Base-by-base conservation (phyloP, 331 rosid species). In the Prunus yedoensis region DNA sequence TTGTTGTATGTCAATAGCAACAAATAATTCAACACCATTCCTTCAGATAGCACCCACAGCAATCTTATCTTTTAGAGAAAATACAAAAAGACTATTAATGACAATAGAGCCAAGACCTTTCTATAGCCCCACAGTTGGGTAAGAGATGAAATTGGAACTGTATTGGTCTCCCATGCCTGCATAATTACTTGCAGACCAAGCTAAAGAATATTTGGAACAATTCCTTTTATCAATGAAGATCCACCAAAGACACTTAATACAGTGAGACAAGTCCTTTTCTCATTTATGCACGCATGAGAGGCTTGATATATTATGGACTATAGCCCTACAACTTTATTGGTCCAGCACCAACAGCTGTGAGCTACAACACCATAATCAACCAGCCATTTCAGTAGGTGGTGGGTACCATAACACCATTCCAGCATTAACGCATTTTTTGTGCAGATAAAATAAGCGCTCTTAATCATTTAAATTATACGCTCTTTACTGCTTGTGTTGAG, bases 11-110 rank as follows among this genome's bases (percentile, higher is more conserved):
- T 4, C 30, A 28, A 28, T 3, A 1, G 35, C 21, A 20, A 12
- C 43, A 72, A 58, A 58, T 15, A 59, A 3, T 23, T 72, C 76
- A 43, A 25, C 45, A n/a, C 75, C 74, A 35, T 53, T 69, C 60
- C 51, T 68, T 46, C 6, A 28, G 2, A 69, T 20, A 28, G 10
- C 8, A 30, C 27, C 74, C 41, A 20, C 9, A 14, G 12, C 66
- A 70, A 70, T 30, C 46, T 9, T 41, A 57, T 70, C 63, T 32
- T 32, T 20, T 7, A 70, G 20, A 71, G 65, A 54, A 21, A 54
- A 20, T 54, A 30, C 49, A 30, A 10, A 17, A 16, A 30, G 10
- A 45, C 3, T 0, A 43, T 20, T 10, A 68, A 4, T 35, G 41
- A 35, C 41, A 35, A 35, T 5, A 35, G 41, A 35, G 41, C 41